Evolutionary conservation across 805 yeast genomes (phyloP).

Genomic region (Ogataea parapolymorpha): DNA sequence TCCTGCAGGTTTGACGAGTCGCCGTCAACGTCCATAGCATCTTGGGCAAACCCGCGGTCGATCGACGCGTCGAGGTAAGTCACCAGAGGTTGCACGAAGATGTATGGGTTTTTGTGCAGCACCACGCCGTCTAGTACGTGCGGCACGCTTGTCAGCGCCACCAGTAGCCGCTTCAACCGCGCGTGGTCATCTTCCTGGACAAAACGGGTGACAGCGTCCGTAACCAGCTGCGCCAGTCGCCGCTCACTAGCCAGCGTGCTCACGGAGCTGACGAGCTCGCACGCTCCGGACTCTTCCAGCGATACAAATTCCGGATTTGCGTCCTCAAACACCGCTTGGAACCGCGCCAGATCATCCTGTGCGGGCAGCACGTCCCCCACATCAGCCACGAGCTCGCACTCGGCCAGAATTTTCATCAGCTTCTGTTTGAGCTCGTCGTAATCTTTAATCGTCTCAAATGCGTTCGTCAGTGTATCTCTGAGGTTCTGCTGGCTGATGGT

Average conservation of each 20-base stretch:
- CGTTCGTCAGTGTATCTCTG: conserved; percentile 19
- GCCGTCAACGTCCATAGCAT: conserved; percentile 36
- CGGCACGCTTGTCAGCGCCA: conserved; percentile 45
- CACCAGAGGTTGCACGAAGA: conserved; percentile 42
- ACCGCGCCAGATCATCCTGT: conserved; percentile 7
- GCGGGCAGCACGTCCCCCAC: conserved; percentile 9
- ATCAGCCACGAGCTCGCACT: conserved; percentile 22
- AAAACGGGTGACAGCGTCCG: conserved; percentile 34
- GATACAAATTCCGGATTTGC: conserved; percentile 47
- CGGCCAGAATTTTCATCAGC: conserved; percentile 20
- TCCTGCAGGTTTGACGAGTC: conserved; percentile 63
- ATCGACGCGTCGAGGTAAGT: conserved; percentile 47
- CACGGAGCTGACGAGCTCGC: conserved; percentile 47
- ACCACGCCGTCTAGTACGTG: conserved; percentile 41
- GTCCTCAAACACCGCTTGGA: conserved; percentile 28
- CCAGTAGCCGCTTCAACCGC: conserved; percentile 48
- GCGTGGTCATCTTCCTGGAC: conserved; percentile 39
- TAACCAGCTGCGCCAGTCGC: conserved; percentile 36
- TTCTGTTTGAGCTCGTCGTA: conserved; percentile 15
- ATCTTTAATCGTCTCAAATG: conserved; percentile 17
- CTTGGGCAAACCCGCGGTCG: conserved; percentile 17
- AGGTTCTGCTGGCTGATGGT: conserved; percentile 31
- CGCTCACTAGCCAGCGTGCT: conserved; percentile 44
- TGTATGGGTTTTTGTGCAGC: conserved; percentile 43
- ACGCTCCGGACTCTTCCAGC: conserved; percentile 51